Evolutionary conservation across 2,329 filamentous ascomycete species (phyloP).

Genomic region (Diaporthe batatas): DNA sequence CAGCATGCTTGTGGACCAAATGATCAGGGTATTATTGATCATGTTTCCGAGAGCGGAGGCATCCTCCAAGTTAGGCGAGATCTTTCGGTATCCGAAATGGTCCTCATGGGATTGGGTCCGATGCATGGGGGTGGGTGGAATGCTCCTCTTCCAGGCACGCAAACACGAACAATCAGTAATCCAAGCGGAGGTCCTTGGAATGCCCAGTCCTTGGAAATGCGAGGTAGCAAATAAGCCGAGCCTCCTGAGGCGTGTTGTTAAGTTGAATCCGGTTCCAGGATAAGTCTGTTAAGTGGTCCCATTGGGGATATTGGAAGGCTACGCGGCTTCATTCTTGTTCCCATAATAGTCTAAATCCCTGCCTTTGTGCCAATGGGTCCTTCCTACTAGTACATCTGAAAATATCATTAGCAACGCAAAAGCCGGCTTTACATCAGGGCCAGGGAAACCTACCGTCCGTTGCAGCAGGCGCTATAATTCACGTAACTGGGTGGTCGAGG

Average conservation of each 20-base stretch:
- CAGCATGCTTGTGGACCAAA: not conserved
- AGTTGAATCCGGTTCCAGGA: not conserved
- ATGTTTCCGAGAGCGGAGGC: not conserved
- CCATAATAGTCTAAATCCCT: not conserved
- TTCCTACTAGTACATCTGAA: not conserved
- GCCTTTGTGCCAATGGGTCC: not conserved
- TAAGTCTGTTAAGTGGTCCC: not conserved
- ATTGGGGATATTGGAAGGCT: not conserved
- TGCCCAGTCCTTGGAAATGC: not conserved
- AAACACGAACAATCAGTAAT: not conserved
- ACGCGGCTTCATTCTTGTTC: not conserved
- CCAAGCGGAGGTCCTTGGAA: not conserved
- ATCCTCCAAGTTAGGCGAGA: not conserved
- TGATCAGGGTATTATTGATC: not conserved
- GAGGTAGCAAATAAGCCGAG: not conserved
- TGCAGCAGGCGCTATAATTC: not conserved
- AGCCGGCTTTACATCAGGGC: fast-evolving
- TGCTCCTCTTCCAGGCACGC: not conserved
- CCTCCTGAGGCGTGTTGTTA: no score
- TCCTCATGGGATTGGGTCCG: not conserved
- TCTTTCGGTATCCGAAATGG: not conserved
- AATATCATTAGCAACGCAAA: not conserved
- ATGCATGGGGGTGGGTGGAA: not conserved
- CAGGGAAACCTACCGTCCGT: not conserved
- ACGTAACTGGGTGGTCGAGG: not conserved